These are phyloP conservation scores for Fusarium sp. DNA, from an alignment of 2,329 filamentous ascomycete genomes.

Conservation along the genomic window DNA sequence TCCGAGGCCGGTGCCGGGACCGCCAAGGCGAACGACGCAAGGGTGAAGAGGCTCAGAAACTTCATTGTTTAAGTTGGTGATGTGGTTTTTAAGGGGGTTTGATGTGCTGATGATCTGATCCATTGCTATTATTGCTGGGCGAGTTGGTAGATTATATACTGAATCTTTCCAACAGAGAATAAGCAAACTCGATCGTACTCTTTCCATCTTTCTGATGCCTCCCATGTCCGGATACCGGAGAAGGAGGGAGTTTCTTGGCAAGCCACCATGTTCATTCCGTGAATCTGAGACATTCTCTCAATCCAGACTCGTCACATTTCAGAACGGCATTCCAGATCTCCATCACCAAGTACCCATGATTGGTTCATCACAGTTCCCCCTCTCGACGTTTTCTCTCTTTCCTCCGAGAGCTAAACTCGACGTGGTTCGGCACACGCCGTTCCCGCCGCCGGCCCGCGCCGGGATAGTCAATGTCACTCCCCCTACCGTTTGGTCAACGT, in stretches of 20 bases:
- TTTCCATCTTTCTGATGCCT: neutral
- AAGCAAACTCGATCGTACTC: neutral
- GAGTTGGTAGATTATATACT: slow-evolving; percentile 15
- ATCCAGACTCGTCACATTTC: slow-evolving; percentile 2
- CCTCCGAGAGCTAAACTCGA: slow-evolving; percentile 7
- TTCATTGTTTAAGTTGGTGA: slow-evolving; percentile 20
- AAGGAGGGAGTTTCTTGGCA: neutral
- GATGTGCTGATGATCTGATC: neutral
- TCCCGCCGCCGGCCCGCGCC: slow-evolving; percentile 29
- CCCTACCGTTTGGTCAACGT: neutral
- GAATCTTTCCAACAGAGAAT: neutral
- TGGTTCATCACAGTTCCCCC: neutral
- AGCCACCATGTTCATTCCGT: slow-evolving; percentile 18
- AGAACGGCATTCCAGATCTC: slow-evolving; percentile 4
- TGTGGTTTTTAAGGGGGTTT: neutral
- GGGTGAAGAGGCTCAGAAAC: slow-evolving; percentile 22
- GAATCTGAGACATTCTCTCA: neutral
- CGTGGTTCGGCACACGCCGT: slow-evolving; percentile 4
- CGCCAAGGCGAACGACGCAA: slow-evolving; percentile 23
- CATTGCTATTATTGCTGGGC: neutral
- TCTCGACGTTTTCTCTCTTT: neutral
- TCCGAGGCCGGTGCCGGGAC: slow-evolving; percentile 2
- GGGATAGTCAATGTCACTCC: neutral
- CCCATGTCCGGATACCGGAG: neutral
- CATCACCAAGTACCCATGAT: neutral